A percentile compares a stretch with the other conserved stretches of the same genome.
phyloP scores from a whole-genome alignment of 169 alveolate species.

The Toxoplasma gondii region DNA sequence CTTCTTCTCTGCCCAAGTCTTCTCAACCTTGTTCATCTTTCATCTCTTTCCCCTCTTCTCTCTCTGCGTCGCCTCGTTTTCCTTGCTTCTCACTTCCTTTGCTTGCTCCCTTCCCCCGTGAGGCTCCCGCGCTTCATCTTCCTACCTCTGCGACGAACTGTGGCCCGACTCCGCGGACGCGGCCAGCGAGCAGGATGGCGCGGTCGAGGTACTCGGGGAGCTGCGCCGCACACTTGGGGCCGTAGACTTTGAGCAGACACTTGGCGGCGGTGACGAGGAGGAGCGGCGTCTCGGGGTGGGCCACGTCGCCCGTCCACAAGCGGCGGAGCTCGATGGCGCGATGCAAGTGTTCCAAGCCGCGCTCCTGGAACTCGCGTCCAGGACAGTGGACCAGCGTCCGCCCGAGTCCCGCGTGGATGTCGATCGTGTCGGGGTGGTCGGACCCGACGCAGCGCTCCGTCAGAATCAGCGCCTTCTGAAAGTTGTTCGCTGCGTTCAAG shows the following conservation, averaged over 20 bases:
- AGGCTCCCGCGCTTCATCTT: not conserved
- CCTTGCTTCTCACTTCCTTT: not conserved
- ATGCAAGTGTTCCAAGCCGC: not conserved
- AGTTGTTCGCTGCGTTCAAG: constrained; percentile 12
- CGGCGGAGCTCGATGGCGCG: not conserved
- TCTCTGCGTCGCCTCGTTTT: not conserved
- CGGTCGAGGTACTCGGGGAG: not conserved
- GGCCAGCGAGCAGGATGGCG: not conserved
- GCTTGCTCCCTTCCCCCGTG: not conserved
- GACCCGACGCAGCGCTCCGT: constrained; percentile 5
- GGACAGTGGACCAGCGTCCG: not conserved
- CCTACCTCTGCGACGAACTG: not conserved
- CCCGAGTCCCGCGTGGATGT: not conserved
- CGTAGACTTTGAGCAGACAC: not conserved
- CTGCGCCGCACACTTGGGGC: not conserved
- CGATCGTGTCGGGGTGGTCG: constrained; percentile 8
- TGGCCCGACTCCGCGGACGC: not conserved
- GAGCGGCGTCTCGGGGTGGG: not conserved
- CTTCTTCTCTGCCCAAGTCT: too few species aligned
- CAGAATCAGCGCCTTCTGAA: constrained; percentile 11
- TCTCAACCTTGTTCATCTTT: too few species aligned
- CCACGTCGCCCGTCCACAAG: not conserved
- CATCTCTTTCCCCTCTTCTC: too few species aligned
- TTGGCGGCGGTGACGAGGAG: not conserved
- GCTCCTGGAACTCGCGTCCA: not conserved